These are phyloP conservation scores for Gentiana dahurica DNA, from an alignment of 257 asterid genomes.

Conservation along the genomic window DNA sequence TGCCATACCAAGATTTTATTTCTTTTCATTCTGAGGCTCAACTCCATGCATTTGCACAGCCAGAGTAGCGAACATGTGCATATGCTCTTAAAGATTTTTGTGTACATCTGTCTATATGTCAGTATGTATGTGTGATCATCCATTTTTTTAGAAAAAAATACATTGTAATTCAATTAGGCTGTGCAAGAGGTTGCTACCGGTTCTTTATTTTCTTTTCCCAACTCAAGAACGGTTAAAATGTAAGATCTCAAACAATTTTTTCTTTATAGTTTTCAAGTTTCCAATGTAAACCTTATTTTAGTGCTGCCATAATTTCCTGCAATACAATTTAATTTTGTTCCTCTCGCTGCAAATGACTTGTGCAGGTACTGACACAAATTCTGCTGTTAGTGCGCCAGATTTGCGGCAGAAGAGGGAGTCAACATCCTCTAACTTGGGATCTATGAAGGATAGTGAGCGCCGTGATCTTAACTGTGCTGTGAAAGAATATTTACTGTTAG, in stretches of 20 bases:
- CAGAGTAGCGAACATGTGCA: too few relatives aligned
- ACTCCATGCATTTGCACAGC: too few relatives aligned
- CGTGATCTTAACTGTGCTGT: slow-evolving; percentile 89
- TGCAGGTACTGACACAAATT: slow-evolving; percentile 41
- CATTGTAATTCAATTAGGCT: too few relatives aligned
- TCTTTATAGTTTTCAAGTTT: not conserved
- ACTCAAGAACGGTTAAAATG: not conserved
- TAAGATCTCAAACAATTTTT: not conserved
- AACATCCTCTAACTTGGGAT: slow-evolving; percentile 72
- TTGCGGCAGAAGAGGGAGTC: slow-evolving; percentile 37
- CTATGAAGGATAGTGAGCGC: slow-evolving; percentile 80
- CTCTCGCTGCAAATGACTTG: slow-evolving; percentile 15
- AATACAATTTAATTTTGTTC: slow-evolving; percentile 11
- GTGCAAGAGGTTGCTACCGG: too few relatives aligned
- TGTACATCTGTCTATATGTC: too few relatives aligned
- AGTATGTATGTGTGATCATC: too few relatives aligned
- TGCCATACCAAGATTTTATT: too few relatives aligned
- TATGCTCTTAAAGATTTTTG: too few relatives aligned
- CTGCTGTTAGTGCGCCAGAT: slow-evolving; percentile 30
- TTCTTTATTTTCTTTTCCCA: not conserved
- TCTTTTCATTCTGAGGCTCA: too few relatives aligned
- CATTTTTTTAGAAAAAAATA: too few relatives aligned
- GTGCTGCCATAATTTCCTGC: slow-evolving; percentile 3
- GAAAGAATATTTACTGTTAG: slow-evolving; percentile 82
- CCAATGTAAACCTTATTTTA: not conserved